Conservation (phyloP, 257 asterid genomes). For the Scutellaria galericulata region DNA sequence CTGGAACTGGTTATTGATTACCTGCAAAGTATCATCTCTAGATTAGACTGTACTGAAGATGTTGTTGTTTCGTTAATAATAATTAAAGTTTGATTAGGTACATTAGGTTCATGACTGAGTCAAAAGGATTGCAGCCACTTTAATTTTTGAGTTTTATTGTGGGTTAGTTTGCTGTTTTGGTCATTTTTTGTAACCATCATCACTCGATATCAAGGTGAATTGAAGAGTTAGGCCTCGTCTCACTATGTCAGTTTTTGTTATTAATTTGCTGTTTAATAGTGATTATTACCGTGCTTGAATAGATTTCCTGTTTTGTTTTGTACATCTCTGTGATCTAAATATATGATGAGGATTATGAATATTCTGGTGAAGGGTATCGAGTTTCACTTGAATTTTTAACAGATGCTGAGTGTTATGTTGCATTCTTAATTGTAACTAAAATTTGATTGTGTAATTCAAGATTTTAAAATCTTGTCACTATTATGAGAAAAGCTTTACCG, state of each 20-base stretch:
- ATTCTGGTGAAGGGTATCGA: neutral
- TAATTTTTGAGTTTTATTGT: slow-evolving; percentile 1
- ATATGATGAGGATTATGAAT: neutral
- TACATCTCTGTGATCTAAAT: slow-evolving; percentile 5
- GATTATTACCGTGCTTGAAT: neutral
- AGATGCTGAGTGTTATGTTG: neutral
- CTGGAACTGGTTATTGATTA: neutral
- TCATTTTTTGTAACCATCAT: neutral
- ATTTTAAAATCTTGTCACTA: neutral
- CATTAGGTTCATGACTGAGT: too few relatives aligned
- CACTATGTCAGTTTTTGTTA: neutral
- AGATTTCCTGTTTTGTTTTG: neutral
- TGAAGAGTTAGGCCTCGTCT: neutral
- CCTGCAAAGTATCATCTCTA: neutral
- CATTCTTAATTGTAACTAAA: neutral
- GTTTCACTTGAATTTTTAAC: slow-evolving; percentile 2
- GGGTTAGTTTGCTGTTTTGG: slow-evolving; percentile 6
- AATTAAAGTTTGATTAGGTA: neutral
- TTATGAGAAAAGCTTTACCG: neutral
- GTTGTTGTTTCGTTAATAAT: neutral
- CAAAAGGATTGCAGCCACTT: neutral
- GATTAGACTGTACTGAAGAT: slow-evolving; percentile 4
- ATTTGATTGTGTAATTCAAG: neutral
- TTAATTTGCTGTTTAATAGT: neutral
- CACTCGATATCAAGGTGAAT: neutral